Conservation (phyloP, 768 basidiomycete genomes). For the Pleurotus tuoliensis region DNA sequence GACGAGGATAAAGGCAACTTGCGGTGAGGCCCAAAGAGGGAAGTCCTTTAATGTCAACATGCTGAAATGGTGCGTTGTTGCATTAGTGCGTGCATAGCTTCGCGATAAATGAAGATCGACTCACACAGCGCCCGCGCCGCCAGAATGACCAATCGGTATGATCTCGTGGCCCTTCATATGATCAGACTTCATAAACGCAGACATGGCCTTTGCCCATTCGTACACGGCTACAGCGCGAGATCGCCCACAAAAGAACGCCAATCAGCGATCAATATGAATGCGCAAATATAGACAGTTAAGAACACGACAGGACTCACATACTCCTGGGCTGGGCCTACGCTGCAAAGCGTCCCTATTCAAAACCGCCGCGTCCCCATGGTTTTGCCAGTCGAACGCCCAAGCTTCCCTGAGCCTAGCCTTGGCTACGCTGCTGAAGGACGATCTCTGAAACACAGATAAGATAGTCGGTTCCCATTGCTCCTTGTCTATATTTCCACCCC, state of each 20-base stretch:
- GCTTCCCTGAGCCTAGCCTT: conserved; percentile 34
- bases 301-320: conserved; percentile 27
- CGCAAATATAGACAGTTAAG: background rate
- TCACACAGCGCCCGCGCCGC: conserved; percentile 37
- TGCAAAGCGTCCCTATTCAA: conserved; percentile 34
- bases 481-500: conserved; percentile 35
- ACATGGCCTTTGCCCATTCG: conserved; percentile 35
- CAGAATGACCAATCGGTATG: conserved; percentile 40
- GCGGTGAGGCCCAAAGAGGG: conserved; percentile 22
- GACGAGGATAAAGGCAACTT: conserved; percentile 35
- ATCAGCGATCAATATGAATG: too few relatives aligned
- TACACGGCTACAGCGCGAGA: conserved; percentile 19
- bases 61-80: conserved; percentile 8
- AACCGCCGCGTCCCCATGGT: conserved; percentile 45
- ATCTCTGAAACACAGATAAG: conserved; percentile 26
- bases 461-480: conserved; percentile 54
- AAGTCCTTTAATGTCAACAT: conserved; percentile 34
- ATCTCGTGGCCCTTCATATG: conserved; percentile 31
- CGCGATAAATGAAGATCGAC: conserved; percentile 1
- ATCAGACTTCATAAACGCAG: conserved; percentile 27
- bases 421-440: background rate
- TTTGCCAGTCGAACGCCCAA: conserved; percentile 50
- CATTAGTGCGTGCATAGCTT: too few relatives aligned
- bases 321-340: conserved; percentile 24
- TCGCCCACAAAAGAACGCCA: background rate